A percentile compares a stretch with the other conserved stretches of the same genome.
These are phyloP conservation scores for Gossypioides kirkii DNA, from an alignment of 345 rosid species.

Conservation along the genomic window DNA sequence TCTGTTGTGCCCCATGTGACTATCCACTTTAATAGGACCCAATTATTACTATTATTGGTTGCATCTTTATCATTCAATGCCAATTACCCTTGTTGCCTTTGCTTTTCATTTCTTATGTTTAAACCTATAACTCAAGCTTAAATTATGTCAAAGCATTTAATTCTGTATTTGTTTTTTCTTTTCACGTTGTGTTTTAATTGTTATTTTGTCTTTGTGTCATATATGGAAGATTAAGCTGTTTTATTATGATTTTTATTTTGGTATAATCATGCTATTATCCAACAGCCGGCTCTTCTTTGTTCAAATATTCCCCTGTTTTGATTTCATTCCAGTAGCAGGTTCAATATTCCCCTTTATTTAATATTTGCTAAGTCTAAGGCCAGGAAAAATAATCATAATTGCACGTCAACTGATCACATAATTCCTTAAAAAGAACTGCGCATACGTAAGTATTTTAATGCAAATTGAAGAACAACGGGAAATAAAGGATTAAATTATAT, in stretches of 20 bases:
- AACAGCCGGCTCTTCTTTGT: not conserved
- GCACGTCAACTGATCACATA: not conserved
- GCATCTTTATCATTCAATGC: slow-evolving; percentile 13
- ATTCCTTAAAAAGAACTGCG: not conserved
- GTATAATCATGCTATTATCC: not conserved
- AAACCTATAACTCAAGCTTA: not conserved
- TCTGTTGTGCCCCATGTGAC: slow-evolving; percentile 37
- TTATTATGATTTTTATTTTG: not conserved
- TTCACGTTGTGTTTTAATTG: too few relatives aligned
- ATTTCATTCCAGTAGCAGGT: not conserved
- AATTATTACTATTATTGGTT: not conserved
- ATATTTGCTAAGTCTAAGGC: not conserved
- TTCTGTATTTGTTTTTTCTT: too few relatives aligned
- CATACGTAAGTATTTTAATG: not conserved
- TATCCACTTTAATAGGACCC: slow-evolving; percentile 24
- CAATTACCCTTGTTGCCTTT: not conserved
- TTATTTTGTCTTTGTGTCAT: too few relatives aligned
- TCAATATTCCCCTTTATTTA: not conserved
- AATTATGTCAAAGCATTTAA: too few relatives aligned
- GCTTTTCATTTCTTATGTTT: not conserved
- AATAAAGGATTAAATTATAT: not conserved
- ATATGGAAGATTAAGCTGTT: not conserved
- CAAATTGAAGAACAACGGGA: not conserved
- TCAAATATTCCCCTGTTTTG: not conserved
- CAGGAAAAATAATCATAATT: not conserved